A percentile compares a stretch with the other conserved stretches of the same genome.
phyloP scores from a whole-genome alignment of 805 yeast genomes.

The Ogataea chonburiensis region DNA sequence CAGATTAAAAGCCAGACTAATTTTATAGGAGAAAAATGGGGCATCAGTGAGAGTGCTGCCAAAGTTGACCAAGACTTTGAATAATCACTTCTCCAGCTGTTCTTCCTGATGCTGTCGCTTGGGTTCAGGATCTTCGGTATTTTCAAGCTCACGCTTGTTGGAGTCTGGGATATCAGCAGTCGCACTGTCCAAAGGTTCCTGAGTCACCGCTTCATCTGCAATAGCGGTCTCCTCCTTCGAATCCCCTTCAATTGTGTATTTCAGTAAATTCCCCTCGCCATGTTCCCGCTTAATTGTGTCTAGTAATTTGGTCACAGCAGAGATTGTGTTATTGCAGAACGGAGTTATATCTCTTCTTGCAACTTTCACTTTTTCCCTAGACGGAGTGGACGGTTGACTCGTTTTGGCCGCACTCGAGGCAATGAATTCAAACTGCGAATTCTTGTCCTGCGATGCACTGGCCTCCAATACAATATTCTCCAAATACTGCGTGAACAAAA shows the following conservation, averaged over 20 bases:
- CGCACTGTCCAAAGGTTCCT: too few relatives aligned
- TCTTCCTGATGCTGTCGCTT: neutral
- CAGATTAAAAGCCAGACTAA: constrained; percentile 28
- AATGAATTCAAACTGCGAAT: constrained; percentile 12
- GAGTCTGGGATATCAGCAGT: too few relatives aligned
- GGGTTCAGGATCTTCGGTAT: neutral
- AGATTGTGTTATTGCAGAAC: constrained; percentile 29
- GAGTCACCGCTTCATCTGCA: too few relatives aligned
- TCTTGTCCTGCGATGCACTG: constrained; percentile 1
- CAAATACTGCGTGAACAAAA: constrained; percentile 37
- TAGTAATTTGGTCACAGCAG: constrained; percentile 20
- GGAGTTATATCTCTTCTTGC: constrained; percentile 50
- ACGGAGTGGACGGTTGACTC: constrained; percentile 24
- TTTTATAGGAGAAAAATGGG: constrained; percentile 35
- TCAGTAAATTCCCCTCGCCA: constrained; percentile 25
- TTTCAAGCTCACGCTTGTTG: neutral
- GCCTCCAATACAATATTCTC: constrained; percentile 2
- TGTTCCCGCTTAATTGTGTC: constrained; percentile 24
- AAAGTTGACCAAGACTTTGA: constrained; percentile 33
- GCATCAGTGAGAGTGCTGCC: constrained; percentile 35
- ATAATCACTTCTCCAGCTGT: neutral
- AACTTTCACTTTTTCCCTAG: constrained; percentile 40
- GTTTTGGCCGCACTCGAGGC: constrained; percentile 4
- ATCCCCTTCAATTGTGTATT: constrained; percentile 18
- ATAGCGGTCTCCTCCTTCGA: neutral